Base-by-base conservation (phyloP, 2,329 filamentous ascomycete species). In the Cladobotryum mycophilum region DNA sequence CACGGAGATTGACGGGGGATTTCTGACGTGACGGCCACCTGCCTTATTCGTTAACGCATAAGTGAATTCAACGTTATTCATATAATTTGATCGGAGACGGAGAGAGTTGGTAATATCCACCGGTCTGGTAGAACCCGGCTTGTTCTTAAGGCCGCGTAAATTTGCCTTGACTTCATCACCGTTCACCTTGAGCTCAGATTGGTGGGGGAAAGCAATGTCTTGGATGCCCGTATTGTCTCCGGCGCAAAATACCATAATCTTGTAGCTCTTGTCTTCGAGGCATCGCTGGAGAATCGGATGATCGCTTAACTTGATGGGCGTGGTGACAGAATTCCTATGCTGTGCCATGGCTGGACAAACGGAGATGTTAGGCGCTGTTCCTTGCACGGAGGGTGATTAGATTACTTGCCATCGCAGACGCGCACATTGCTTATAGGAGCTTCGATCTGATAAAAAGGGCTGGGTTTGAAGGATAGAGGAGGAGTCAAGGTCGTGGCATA, bases 121-220 rank as follows among this genome's bases (percentile, higher is more conserved):
- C 7, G 93, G 93, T 61, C 89, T 84, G 38, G 93, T 99, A 41
- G 93, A 95, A 18, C 93, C 93, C 6, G 92, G 89, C 67, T 93
- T 95, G 67, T 96, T 96, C 70, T 99, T 99, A 55, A 99, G 70
- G 4, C 93, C 93, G 58, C 93, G 87, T 58, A 95, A 78, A 65
- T 97, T 99, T n/a, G 87, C 86, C 67, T 92, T 93, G 58, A 96
- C 79, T 51, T 96, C 89, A 34, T 86, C 86, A 9, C 83, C 79
- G 60, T 99, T 99, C 50, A 96, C 82, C 64, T 90, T 92, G 51
- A 99, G 78, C 65, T 99, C 93, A 33, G 93, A 87, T 69, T 96
- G 90, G 60, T 92, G 84, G 2, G 93, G 93, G 58, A 99, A 99
- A 1, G 88, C 74, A 48, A 99, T 84, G 55, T 97, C 89, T 46